A percentile compares a stretch with the other conserved stretches of the same genome.
phyloP scores from a whole-genome alignment of 441 rosid species.

The Arabidopsis hybrid region DNA sequence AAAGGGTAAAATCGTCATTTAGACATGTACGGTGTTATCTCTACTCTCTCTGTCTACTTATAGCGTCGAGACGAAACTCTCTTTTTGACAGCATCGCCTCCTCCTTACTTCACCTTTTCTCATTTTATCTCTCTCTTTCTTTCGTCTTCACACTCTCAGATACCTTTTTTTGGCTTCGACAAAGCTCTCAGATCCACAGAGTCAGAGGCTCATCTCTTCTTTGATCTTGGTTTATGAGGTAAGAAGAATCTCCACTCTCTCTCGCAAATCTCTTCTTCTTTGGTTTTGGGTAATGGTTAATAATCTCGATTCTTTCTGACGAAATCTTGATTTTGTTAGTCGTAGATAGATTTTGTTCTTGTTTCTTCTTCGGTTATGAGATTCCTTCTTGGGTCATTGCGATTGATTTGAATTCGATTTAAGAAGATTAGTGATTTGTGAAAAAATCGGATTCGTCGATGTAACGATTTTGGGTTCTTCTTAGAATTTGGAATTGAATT shows the following conservation, averaged over 20 bases:
- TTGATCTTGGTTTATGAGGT: conserved; percentile 47
- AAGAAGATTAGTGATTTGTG: conserved; percentile 17
- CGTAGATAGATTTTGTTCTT: neutral
- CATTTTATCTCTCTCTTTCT: conserved; percentile 4
- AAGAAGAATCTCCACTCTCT: neutral
- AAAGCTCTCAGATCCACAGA: conserved; percentile 33
- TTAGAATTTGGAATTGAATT: neutral
- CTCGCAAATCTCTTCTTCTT: neutral
- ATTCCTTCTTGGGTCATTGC: neutral
- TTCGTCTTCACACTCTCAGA: conserved; percentile 9
- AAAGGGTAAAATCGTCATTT: neutral
- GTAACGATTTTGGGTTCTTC: neutral
- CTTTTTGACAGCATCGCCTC: neutral
- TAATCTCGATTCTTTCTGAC: neutral
- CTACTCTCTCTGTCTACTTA: conserved; percentile 5
- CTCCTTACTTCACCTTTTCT: conserved; percentile 4
- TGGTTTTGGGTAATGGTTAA: neutral
- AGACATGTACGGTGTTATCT: neutral
- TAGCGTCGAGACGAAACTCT: conserved; percentile 4
- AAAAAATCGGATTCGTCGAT: conserved; percentile 2
- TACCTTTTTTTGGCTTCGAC: conserved; percentile 14
- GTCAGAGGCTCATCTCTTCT: conserved; percentile 34
- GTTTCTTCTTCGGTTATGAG: neutral
- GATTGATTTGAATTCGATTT: conserved; percentile 17
- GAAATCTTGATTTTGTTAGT: conserved; percentile 3